Conservation (phyloP, 2,329 filamentous ascomycete species). For the Cryphonectria japonica region DNA sequence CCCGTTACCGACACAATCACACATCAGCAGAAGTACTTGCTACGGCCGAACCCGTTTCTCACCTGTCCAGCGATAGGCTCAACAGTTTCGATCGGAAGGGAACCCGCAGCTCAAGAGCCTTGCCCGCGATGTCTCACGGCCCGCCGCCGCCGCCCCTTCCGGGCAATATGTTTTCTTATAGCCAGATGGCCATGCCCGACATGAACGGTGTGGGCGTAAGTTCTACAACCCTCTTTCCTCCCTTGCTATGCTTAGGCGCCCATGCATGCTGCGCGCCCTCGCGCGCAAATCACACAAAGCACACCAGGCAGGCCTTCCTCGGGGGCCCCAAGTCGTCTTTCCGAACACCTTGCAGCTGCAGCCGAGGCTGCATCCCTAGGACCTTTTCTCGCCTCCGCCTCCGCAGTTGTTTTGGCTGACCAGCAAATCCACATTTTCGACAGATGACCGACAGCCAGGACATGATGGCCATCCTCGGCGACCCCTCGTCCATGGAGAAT, state of each 20-base stretch:
- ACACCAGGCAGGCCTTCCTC: background rate
- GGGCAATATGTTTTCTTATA: conserved; percentile 30
- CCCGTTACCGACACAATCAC: conserved; percentile 10
- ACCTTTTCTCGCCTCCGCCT: conserved; percentile 3
- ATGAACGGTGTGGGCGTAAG: conserved; percentile 28
- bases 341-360: background rate
- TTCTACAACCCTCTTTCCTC: conserved; percentile 6
- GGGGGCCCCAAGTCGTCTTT: background rate
- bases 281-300: conserved; percentile 3
- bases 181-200: conserved; percentile 25
- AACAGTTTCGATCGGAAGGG: conserved; percentile 1
- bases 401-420: conserved; percentile 21
- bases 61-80: background rate
- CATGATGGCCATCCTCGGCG: conserved; percentile 47
- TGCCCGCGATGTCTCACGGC: conserved; percentile 30
- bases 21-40: background rate
- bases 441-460: conserved; percentile 41
- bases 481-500: conserved; percentile 38
- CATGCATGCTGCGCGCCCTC: conserved; percentile 8
- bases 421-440: conserved; percentile 4
- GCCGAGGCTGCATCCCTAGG: conserved; percentile 3
- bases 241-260: conserved; percentile 4
- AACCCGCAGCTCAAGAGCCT: conserved; percentile 11
- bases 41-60: conserved; percentile 17
- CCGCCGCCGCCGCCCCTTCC: conserved; percentile 25